Evolutionary conservation across 2,329 filamentous ascomycete genomes (phyloP).

Genomic region (Venturia aucupariae): DNA sequence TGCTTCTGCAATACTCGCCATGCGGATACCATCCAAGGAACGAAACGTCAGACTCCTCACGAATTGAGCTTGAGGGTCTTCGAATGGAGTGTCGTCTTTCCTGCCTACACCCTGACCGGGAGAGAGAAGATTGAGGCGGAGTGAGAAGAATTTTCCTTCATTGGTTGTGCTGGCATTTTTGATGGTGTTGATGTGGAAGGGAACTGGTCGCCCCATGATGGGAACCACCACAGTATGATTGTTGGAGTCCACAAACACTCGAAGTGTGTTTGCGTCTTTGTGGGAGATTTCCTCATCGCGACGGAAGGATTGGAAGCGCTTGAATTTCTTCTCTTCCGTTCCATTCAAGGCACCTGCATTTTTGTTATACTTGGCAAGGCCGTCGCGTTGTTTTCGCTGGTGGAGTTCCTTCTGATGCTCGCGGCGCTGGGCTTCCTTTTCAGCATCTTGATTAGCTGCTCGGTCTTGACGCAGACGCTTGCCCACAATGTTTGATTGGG

Average conservation of each 20-base stretch:
- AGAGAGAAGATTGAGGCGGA: conserved; percentile 94
- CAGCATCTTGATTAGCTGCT: conserved; percentile 78
- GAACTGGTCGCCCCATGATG: conserved; percentile 94
- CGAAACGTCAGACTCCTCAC: conserved; percentile 91
- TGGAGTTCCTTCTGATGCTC: conserved; percentile 90
- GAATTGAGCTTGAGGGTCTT: conserved; percentile 92
- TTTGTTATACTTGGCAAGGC: conserved; percentile 75
- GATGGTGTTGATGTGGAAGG: conserved; percentile 96
- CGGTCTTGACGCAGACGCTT: conserved; percentile 87
- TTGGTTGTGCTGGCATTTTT: conserved; percentile 98
- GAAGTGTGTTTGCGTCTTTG: conserved; percentile 63
- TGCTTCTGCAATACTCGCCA: conserved; percentile 82
- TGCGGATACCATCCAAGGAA: conserved; percentile 78
- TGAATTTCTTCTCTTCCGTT: conserved; percentile 94
- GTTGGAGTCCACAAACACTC: conserved; percentile 88
- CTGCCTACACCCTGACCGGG: conserved; percentile 94
- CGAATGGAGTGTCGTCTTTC: conserved; percentile 96
- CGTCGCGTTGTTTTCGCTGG: conserved; percentile 80
- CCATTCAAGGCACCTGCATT: conserved; percentile 79
- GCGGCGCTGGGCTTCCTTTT: conserved; percentile 75
- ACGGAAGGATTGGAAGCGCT: conserved; percentile 98
- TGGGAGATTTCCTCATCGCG: conserved; percentile 86
- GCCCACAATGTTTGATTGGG: conserved; percentile 90
- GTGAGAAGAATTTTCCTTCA: conserved; percentile 74
- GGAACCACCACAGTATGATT: conserved; percentile 85